Base-by-base conservation (phyloP, 2,329 filamentous ascomycete genomes). In the Xylaria sp. region DNA sequence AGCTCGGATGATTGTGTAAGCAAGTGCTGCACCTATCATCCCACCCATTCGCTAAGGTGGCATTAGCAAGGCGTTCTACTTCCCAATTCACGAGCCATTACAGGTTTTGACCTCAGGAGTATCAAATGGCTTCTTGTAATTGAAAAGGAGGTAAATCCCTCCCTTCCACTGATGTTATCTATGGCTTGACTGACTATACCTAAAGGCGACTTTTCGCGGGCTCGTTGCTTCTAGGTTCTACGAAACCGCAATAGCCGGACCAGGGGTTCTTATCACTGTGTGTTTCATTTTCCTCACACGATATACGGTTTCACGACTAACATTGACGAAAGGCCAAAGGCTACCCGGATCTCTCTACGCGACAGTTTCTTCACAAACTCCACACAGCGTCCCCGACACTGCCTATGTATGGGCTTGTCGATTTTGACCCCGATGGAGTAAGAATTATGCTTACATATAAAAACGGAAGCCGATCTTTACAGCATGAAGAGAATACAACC, bases 351-450 rank as follows among this genome's bases (percentile, higher is more conserved):
- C 81, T 95, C 57, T 85, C 86, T 0, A 93, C 92, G 0, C 84
- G 91, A 7, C 84, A 84, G 17, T 90, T 95, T 62, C 80, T 95
- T 1, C 83, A 84, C 49, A 77, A 83, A 13, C 63, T 93, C 0
- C 83, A 86, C 44, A 77, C 73, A 0, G 78, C 77, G 9, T 81
- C 80, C 23, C 86, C 87, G 0, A 76, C 79, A 0, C 78, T 91
- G 26, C 86, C 88, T 1, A 86, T 93, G 6, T 85, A 88, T 61
- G 87, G 85, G 0, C 81, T 96, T 0, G 86, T 92, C 1, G 93
- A 97, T 74, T 92, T 88, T 67, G 93, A 96, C 73, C 92, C 92
- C 0, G 88, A 95, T 70, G 93, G 93, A 0, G 79, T 95, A 33
- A 87, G 86, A 2, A 96, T 97, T 48, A 82, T 93, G 71, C 87